Percentiles rank a stretch among this genome's conserved stretches.
These are phyloP conservation scores for Volvariella surrecta DNA, from an alignment of 1,284 basidiomycete species.

Conservation along the genomic window DNA sequence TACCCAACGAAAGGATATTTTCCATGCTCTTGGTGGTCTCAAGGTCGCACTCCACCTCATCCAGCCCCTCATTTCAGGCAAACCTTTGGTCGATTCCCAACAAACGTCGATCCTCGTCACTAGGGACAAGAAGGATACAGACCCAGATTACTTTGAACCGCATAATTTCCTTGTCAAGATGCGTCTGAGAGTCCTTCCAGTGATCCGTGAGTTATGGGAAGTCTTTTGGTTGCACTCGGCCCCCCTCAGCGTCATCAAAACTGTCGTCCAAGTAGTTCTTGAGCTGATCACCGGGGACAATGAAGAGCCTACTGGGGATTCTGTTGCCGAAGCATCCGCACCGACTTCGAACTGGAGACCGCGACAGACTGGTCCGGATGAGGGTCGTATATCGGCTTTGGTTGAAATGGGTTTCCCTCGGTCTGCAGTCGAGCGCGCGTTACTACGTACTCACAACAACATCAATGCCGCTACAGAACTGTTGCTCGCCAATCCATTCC, in stretches of 20 bases:
- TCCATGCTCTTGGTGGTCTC: constrained; percentile 73
- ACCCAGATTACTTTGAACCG: constrained; percentile 75
- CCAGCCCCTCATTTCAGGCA: constrained; percentile 69
- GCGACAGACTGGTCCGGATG: constrained; percentile 55
- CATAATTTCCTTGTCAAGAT: constrained; percentile 82
- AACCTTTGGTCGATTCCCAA: constrained; percentile 76
- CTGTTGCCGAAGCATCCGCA: constrained; percentile 20
- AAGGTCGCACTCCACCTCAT: constrained; percentile 80
- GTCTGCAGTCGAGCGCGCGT: constrained; percentile 75
- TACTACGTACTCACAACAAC: constrained; percentile 84
- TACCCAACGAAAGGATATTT: constrained; percentile 49
- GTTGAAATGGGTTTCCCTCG: constrained; percentile 97
- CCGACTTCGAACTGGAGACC: constrained; percentile 12
- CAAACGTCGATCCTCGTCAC: constrained; percentile 72
- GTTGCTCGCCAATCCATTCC: constrained; percentile 77
- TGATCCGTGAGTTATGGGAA: constrained; percentile 71
- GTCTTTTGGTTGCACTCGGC: constrained; percentile 76
- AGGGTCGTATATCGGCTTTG: constrained; percentile 72
- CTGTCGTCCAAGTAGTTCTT: constrained; percentile 72
- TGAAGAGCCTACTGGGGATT: constrained; percentile 53
- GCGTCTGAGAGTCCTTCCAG: constrained; percentile 64
- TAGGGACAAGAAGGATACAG: constrained; percentile 72
- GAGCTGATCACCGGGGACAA: constrained; percentile 79
- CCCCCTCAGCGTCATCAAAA: constrained; percentile 66
- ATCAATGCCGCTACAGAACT: constrained; percentile 86